Conservation (phyloP, 768 basidiomycete species). For the Leucocoprinus sp. region DNA sequence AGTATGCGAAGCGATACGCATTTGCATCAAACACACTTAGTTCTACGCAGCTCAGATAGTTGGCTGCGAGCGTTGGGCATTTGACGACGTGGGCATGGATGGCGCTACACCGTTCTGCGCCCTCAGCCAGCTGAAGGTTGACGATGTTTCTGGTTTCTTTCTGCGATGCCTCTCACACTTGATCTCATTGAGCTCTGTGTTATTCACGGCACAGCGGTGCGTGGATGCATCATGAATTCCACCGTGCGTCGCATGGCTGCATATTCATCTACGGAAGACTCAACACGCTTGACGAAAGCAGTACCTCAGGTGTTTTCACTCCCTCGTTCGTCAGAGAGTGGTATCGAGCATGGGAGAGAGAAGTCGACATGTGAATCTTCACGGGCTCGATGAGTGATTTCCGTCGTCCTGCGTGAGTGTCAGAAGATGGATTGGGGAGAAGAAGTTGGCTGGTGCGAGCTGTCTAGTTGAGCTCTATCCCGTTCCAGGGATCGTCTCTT, state of each 20-base stretch:
- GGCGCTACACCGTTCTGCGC: neutral
- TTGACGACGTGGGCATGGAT: neutral
- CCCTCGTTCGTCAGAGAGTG: conserved; percentile 39
- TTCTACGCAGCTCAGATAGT: conserved; percentile 2
- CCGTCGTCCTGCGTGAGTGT: conserved; percentile 45
- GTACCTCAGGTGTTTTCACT: conserved; percentile 57
- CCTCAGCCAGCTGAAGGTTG: conserved; percentile 3
- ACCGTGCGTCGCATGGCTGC: neutral
- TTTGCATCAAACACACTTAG: conserved; percentile 6
- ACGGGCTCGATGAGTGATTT: conserved; percentile 19
- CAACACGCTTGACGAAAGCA: conserved; percentile 58
- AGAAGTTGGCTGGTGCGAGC: conserved; percentile 25
- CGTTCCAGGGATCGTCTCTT: conserved; percentile 30
- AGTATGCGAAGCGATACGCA: conserved; percentile 1
- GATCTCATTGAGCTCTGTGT: conserved; percentile 9
- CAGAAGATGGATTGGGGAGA: conserved; percentile 48
- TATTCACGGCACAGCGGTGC: neutral
- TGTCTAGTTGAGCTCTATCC: conserved; percentile 25
- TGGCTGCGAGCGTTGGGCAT: neutral
- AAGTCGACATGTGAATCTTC: conserved; percentile 22
- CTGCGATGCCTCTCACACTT: conserved; percentile 4
- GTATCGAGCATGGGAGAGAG: conserved; percentile 30
- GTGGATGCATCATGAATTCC: neutral
- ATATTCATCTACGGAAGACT: conserved; percentile 41
- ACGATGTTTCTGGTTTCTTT: conserved; percentile 4